Conservation (phyloP, 306 rosid species). For the Prunus davidiana region DNA sequence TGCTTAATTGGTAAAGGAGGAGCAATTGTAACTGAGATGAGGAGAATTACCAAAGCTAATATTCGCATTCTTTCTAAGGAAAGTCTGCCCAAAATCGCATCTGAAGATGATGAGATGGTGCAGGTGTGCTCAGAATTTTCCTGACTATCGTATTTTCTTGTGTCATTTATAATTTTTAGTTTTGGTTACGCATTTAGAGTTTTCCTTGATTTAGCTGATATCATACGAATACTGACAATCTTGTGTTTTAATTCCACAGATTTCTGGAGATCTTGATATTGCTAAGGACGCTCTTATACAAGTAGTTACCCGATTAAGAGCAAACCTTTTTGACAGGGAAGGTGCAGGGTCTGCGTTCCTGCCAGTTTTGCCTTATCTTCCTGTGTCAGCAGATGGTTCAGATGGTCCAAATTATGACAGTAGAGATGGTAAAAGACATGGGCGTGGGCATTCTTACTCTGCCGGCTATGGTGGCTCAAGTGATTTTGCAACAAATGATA, state of each 20-base stretch:
- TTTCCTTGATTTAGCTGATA: conserved; percentile 13
- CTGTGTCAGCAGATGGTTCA: conserved; percentile 63
- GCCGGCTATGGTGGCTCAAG: conserved; percentile 74
- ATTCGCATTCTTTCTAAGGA: conserved; percentile 88
- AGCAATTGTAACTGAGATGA: conserved; percentile 88
- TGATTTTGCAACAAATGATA: conserved; percentile 61
- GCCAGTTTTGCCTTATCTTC: conserved; percentile 90
- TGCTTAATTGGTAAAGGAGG: conserved; percentile 99
- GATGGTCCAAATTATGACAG: conserved; percentile 69
- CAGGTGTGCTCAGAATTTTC: conserved; percentile 52
- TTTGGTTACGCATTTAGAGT: not conserved
- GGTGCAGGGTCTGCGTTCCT: conserved; percentile 72
- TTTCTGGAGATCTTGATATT: conserved; percentile 89
- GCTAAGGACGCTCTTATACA: conserved; percentile 98
- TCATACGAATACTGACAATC: conserved; percentile 12
- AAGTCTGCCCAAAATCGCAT: conserved; percentile 87
- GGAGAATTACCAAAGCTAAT: conserved; percentile 89
- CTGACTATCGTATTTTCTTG: conserved; percentile 3
- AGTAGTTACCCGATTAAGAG: conserved; percentile 81
- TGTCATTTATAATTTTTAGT: not conserved
- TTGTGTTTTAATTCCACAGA: conserved; percentile 33
- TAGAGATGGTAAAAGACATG: conserved; percentile 83
- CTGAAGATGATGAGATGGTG: conserved; percentile 97
- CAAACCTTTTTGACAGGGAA: conserved; percentile 91
- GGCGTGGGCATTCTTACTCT: conserved; percentile 83